Evolutionary conservation across 257 asterid species (phyloP).

Genomic region (Paraleonurus japonicus): DNA sequence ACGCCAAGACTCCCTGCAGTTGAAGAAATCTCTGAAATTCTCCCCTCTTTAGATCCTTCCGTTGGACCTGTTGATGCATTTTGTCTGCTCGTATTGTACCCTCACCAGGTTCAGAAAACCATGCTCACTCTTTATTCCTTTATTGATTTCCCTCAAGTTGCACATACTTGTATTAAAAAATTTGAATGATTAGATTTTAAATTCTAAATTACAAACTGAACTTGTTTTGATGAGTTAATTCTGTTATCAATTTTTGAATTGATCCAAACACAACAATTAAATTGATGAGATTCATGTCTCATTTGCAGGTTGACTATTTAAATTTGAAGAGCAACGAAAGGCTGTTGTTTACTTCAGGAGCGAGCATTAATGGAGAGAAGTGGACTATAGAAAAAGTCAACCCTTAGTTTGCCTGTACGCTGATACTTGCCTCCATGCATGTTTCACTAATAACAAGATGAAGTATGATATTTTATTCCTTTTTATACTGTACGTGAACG

Average conservation of each 20-base stretch:
- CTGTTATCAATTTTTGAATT: neutral
- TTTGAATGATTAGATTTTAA: neutral
- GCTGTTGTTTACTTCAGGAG: conserved; percentile 43
- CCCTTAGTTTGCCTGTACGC: conserved; percentile 29
- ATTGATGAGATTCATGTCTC: neutral
- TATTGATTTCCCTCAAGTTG: neutral
- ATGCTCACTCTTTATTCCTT: neutral
- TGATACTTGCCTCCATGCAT: neutral
- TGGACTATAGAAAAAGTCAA: conserved; percentile 65
- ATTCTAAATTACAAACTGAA: neutral
- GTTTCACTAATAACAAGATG: neutral
- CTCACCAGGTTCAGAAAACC: conserved; percentile 59
- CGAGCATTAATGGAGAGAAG: conserved; percentile 42
- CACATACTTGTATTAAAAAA: neutral
- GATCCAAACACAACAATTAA: neutral
- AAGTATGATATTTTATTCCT: neutral
- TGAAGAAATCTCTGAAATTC: conserved; percentile 39
- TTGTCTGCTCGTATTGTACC: conserved; percentile 74
- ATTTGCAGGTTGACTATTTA: conserved; percentile 75
- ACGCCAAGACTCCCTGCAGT: conserved; percentile 53
- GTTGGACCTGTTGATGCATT: conserved; percentile 65
- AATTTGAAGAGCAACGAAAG: conserved; percentile 84
- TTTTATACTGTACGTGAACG: neutral
- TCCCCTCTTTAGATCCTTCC: conserved; percentile 54
- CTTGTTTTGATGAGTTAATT: neutral